Base-by-base conservation (phyloP, 2,329 filamentous ascomycete genomes). In the Neobulgaria alba region DNA sequence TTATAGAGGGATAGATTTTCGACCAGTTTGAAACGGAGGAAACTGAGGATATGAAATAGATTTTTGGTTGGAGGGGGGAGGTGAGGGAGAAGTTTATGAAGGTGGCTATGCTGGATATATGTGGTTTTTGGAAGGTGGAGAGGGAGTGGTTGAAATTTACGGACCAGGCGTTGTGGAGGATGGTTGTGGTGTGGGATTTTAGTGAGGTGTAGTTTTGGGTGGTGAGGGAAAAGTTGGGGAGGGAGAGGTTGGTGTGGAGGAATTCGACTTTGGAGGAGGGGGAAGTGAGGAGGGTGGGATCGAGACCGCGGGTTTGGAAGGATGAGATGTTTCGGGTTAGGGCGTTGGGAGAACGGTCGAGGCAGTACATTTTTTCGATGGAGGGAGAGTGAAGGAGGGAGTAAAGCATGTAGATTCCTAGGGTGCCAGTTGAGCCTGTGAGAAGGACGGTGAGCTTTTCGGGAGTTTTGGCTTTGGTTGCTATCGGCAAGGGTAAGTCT, bases 161-260 rank as follows among this genome's bases (percentile, higher is more conserved):
- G 8, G 60, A 58, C 64, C 64, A 67, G 18, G 44, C 41, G 21
- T 43, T 53, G 19, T 65, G 2, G 9, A 53, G 49, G 2, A 54
- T 42, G n/a, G 46, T 33, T 16, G 47, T 52, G 8, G 33, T 17
- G 7, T 48, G 41, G 47, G 59, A 31, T 16, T 44, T 23, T 3
- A 52, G n/a, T 12, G 45, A 26, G 5, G 33, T 37, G 10, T 50
- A 52, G 3, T 32, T 33, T 16, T 37, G 23, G 26, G 38, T n/a
- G 10, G 0, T 44, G 0, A 82, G 61, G 0, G 75, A 75, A 0
- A 81, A 63, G 10, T 63, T 55, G 0, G 63, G 56, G 10, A 66
- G 61, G 0, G 67, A 63, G 12, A 70, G 62, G 47, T 78, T 71
- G 2, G 65, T 66, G 23, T 68, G 63, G 3, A 71, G 51, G 29